These are phyloP conservation scores for Pulveroboletus sp. DNA, from an alignment of 768 basidiomycete species.

Conservation along the genomic window DNA sequence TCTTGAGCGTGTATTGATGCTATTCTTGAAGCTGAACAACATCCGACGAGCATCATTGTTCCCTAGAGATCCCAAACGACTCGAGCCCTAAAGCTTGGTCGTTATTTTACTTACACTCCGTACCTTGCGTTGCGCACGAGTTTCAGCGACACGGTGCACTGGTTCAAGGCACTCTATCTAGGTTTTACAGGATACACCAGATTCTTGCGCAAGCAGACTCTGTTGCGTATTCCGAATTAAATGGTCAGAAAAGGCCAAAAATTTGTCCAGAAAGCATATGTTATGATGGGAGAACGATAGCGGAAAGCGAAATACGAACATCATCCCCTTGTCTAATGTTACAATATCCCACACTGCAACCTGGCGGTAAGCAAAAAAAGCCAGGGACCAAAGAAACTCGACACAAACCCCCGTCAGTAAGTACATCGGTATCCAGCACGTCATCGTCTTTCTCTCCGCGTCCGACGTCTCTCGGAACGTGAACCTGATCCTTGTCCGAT, in stretches of 20 bases:
- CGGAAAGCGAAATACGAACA: conserved; percentile 24
- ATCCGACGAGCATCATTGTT: conserved; percentile 90
- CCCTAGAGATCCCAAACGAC: conserved; percentile 94
- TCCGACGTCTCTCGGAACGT: conserved; percentile 55
- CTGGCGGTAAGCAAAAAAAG: conserved; percentile 2
- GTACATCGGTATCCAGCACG: not conserved
- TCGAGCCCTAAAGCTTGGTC: conserved; percentile 63
- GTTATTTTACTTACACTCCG: not conserved
- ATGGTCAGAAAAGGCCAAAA: conserved; percentile 13
- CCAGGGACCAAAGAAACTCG: not conserved
- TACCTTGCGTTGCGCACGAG: not conserved
- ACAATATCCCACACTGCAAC: conserved; percentile 21
- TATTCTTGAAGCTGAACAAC: conserved; percentile 96
- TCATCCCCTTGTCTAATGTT: conserved; percentile 14
- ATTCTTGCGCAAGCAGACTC: conserved; percentile 14
- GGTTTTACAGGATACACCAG: conserved; percentile 18
- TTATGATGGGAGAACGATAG: conserved; percentile 16
- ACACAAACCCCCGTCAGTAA: conserved; percentile 17
- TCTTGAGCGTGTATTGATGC: conserved; percentile 92
- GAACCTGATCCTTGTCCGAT: conserved; percentile 48
- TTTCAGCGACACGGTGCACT: conserved; percentile 5
- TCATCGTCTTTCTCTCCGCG: conserved; percentile 45
- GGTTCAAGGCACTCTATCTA: conserved; percentile 9
- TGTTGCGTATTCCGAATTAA: conserved; percentile 26
- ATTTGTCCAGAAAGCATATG: conserved; percentile 25